Conservation (phyloP, 2,329 filamentous ascomycete genomes). For the Xylaria sp. region DNA sequence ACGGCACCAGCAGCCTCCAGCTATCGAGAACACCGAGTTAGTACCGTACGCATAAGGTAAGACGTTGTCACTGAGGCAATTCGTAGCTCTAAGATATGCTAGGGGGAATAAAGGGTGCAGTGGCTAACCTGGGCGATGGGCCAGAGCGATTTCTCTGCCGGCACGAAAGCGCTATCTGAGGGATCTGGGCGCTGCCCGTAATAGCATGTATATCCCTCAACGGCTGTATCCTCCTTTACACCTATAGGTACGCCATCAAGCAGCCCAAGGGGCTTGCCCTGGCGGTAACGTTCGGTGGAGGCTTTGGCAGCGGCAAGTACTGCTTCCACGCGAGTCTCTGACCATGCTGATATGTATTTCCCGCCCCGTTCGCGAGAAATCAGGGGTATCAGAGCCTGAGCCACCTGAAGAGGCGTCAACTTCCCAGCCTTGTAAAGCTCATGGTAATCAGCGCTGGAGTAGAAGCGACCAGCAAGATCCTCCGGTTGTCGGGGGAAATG, state of each 20-base stretch:
- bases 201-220: constrained; percentile 76
- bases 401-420: constrained; percentile 77
- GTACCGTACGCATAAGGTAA: no score
- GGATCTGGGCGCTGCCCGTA: constrained; percentile 72
- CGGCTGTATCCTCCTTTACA: constrained; percentile 82
- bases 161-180: constrained; percentile 61
- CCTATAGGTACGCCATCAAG: constrained; percentile 86
- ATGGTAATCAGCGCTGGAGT: constrained; percentile 81
- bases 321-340: constrained; percentile 71
- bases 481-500: constrained; percentile 56
- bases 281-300: constrained; percentile 77
- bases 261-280: constrained; percentile 72
- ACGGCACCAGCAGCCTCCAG: constrained; percentile 79
- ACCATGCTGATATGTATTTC: constrained; percentile 77
- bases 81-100: no score
- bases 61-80: no score
- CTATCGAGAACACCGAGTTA: no score
- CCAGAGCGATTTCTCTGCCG: constrained; percentile 70
- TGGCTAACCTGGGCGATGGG: constrained; percentile 67
- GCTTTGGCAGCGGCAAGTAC: constrained; percentile 75
- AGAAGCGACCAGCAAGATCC: constrained; percentile 64
- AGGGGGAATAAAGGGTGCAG: no score
- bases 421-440: constrained; percentile 76
- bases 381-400: constrained; percentile 75
- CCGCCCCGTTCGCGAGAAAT: constrained; percentile 70